A percentile compares a stretch with the other conserved stretches of the same genome.
Evolutionary conservation across 2,329 filamentous ascomycete species (phyloP).

Genomic region (Alternaria burnsii): DNA sequence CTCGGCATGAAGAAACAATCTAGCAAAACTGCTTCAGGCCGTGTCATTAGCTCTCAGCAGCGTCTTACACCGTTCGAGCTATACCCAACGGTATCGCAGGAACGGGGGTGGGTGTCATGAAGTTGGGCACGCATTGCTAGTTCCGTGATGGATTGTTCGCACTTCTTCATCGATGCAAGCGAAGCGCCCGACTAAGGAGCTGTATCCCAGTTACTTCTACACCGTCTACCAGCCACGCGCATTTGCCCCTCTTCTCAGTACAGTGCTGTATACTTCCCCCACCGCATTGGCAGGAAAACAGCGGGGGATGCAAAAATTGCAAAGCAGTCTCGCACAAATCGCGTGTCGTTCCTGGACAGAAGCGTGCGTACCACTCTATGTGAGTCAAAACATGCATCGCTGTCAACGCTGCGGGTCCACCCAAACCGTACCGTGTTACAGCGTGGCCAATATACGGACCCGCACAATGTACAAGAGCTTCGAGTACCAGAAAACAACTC

Average conservation of each 20-base stretch:
- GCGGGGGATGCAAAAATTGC: slow-evolving; percentile 19
- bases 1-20: slow-evolving; percentile 27
- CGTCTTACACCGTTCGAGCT: slow-evolving; percentile 21
- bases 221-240: slow-evolving; percentile 37
- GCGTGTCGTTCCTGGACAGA: slow-evolving; percentile 11
- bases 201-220: slow-evolving; percentile 36
- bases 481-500: neutral
- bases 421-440: neutral
- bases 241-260: slow-evolving; percentile 15
- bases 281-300: slow-evolving; percentile 13
- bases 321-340: slow-evolving; percentile 14
- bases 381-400: slow-evolving; percentile 3
- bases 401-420: neutral
- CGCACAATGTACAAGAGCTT: neutral
- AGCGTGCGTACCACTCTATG: neutral
- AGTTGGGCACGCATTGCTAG: slow-evolving; percentile 27
- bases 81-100: slow-evolving; percentile 21
- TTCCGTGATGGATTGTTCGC: slow-evolving; percentile 25
- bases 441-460: neutral
- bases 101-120: slow-evolving; percentile 9
- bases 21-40: slow-evolving; percentile 14
- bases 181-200: slow-evolving; percentile 44
- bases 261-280: neutral
- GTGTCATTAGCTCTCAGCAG: slow-evolving; percentile 15
- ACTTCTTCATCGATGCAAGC: slow-evolving; percentile 18